A percentile compares a stretch with the other conserved stretches of the same genome.
phyloP scores from a whole-genome alignment of 768 basidiomycete species.

The Kondoa subrosea region DNA sequence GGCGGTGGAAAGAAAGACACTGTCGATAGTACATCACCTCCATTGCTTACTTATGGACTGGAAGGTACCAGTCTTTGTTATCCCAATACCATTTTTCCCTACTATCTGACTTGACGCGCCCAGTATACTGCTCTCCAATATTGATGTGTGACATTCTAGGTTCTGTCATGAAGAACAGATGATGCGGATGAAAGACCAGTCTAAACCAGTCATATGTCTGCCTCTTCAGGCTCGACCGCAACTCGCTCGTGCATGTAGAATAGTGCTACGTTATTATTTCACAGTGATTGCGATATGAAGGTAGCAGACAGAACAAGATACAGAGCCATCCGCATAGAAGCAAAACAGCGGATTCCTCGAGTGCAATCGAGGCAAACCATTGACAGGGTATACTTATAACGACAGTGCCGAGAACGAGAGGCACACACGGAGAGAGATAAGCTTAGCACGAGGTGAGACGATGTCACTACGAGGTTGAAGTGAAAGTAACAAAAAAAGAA shows the following conservation, averaged over 20 bases:
- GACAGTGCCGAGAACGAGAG: not conserved
- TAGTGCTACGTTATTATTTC: not conserved
- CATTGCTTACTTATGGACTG: not conserved
- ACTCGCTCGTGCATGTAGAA: not conserved
- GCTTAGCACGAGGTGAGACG: too few relatives aligned
- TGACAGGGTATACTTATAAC: not conserved
- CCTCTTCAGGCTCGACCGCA: not conserved
- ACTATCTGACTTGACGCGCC: conserved; percentile 12
- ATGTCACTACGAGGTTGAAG: not conserved
- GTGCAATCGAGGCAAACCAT: not conserved
- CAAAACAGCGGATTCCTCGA: not conserved
- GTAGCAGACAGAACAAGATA: not conserved
- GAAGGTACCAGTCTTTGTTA: not conserved
- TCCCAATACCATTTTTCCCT: not conserved
- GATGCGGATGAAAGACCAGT: conserved; percentile 16
- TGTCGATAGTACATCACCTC: conserved; percentile 14
- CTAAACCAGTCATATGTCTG: conserved; percentile 17
- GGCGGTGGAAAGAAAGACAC: conserved; percentile 16
- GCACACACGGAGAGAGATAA: too few relatives aligned
- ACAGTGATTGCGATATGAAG: not conserved
- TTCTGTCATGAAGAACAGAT: conserved; percentile 4
- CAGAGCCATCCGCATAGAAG: not conserved
- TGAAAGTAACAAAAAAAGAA: not conserved
- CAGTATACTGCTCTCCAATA: conserved; percentile 18
- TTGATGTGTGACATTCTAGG: conserved; percentile 12